Percentiles rank a stretch among this genome's conserved stretches.
Conservation (phyloP, 768 basidiomycete species). For the Tylopilus intermedius region DNA sequence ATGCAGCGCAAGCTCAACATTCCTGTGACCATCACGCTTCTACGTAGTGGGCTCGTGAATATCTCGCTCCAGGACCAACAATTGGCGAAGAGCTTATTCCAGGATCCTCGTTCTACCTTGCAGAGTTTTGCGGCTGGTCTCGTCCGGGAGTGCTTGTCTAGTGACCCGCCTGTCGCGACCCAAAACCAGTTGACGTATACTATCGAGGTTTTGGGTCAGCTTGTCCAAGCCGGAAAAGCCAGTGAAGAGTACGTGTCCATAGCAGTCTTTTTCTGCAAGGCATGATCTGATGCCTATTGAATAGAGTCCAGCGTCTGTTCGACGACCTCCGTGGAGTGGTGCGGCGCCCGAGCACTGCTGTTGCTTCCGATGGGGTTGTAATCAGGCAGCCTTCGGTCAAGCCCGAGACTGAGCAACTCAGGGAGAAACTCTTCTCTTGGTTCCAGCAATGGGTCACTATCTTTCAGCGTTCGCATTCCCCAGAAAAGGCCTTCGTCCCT, state of each 20-base stretch:
- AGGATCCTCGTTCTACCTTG: conserved; percentile 71
- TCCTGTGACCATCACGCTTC: conserved; percentile 83
- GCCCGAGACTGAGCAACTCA: conserved; percentile 68
- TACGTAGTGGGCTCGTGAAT: conserved; percentile 78
- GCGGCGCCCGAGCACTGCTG: conserved; percentile 40
- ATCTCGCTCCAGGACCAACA: conserved; percentile 81
- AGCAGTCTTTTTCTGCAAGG: background rate
- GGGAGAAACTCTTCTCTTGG: conserved; percentile 72
- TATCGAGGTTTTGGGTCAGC: conserved; percentile 74
- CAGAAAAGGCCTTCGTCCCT: conserved; percentile 92
- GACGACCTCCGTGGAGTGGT: conserved; percentile 76
- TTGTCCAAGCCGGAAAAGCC: conserved; percentile 68
- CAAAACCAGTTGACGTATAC: conserved; percentile 76
- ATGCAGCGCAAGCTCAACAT: conserved; percentile 91
- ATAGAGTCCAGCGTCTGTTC: conserved; percentile 64
- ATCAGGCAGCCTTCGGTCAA: conserved; percentile 50
- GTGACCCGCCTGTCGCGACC: conserved; percentile 74
- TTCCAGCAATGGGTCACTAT: conserved; percentile 96
- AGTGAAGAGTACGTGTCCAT: conserved; percentile 73
- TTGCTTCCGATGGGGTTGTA: conserved; percentile 34
- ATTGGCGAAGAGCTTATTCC: conserved; percentile 77
- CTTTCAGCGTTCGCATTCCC: conserved; percentile 84
- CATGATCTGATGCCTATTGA: background rate
- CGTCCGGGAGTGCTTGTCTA: conserved; percentile 80
- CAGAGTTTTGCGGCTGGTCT: conserved; percentile 79